Evolutionary conservation across 495 filamentous ascomycete genomes (phyloP), one percentile per base, ranked within the genome.

Genomic region (Neurospora sp.): DNA sequence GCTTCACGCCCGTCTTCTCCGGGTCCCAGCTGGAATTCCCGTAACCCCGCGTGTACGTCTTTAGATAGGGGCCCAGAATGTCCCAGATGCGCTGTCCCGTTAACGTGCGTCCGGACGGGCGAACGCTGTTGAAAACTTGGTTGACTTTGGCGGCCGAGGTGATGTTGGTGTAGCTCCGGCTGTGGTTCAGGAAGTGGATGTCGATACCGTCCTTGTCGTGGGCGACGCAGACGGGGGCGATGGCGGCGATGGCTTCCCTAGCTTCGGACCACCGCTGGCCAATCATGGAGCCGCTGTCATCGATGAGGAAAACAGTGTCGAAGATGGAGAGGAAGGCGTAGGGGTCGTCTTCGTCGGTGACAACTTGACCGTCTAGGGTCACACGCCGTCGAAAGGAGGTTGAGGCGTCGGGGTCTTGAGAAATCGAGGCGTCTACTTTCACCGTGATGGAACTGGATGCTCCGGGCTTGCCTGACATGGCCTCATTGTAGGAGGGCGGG

Each of bases 191-290:
- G 83, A 99, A 99, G 85, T 92, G 91, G 76, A 99, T 86, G 81
- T 98, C 96, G 74, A 99, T 91, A n/a, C 96, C 96, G 81, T 98
- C 94, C 12, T 82, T 75, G 81, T 98, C 94, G 84, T 93, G 90
- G 46, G 85, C 81, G 1, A 93, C 92, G 83, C 94, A 97, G 78
- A 98, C 91, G 0, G 92, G 93, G 0, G 95, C 87, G 81, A 99
- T 94, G 71, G 88, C 85, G 22, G 88, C 83, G 11, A 99, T 88
- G 40, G 92, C 94, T 10, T 84, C 81, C 44, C 87, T 83, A 39
- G 92, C 92, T 82, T 97, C 93, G 22, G 82, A 81, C 96, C 96
- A 99, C 59, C 87, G 87, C 14, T 80, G 75, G 72, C 91, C 93
- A n/a, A 85, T 84, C 96, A 99, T 99, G 79, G 90, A 93, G 40